Percentiles rank a stretch among this genome's conserved stretches.
Evolutionary conservation across 805 yeast genomes (phyloP).

Genomic region (Candida silvicultrix): DNA sequence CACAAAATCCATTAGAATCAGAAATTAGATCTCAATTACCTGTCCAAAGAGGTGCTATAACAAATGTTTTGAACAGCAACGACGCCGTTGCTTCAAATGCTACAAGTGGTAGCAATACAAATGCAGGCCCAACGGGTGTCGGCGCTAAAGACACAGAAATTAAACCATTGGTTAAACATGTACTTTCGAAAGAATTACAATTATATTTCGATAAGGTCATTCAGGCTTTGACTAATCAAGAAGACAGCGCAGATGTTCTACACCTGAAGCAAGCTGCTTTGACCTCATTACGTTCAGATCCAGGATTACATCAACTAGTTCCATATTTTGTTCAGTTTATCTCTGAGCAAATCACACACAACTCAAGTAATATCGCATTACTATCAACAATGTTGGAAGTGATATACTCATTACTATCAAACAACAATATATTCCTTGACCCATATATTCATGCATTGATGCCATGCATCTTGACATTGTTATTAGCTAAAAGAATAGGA

Average conservation of each 20-base stretch:
- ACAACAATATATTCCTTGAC: conserved; percentile 81
- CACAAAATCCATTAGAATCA: conserved; percentile 82
- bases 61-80: conserved; percentile 47
- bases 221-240: conserved; percentile 61
- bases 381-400: conserved; percentile 85
- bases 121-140: conserved; percentile 23
- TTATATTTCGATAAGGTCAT: conserved; percentile 88
- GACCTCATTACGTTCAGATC: conserved; percentile 79
- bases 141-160: conserved; percentile 49
- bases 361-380: conserved; percentile 62
- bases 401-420: conserved; percentile 75
- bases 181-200: conserved; percentile 88
- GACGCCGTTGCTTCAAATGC: conserved; percentile 25
- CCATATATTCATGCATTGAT: conserved; percentile 94
- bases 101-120: conserved; percentile 7
- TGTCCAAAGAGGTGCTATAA: conserved; percentile 75
- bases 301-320: conserved; percentile 93
- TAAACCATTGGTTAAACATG: conserved; percentile 91
- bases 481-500: conserved; percentile 88
- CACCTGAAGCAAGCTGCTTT: conserved; percentile 72
- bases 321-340: conserved; percentile 96
- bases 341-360: conserved; percentile 91
- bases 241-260: conserved; percentile 32
- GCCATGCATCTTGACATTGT: conserved; percentile 91
- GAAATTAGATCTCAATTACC: conserved; percentile 80